phyloP scores from a whole-genome alignment of 345 rosid species.

The sweet orange (Citrus sinensis) region DVS_A1.0 CM039167.1:16644501-16645000 shows the following conservation, averaged over 20 bases:
- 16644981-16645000: slow-evolving; percentile 1
- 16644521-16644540: slow-evolving; percentile 97
- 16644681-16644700: slow-evolving; percentile 70
- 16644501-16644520: slow-evolving; percentile 87
- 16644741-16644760: slow-evolving; percentile 80
- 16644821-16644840: slow-evolving; percentile 91
- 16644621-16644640: slow-evolving; percentile 56
- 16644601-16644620: slow-evolving; percentile 69
- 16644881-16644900: slow-evolving; percentile 91
- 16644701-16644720: slow-evolving; percentile 92
- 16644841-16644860: slow-evolving; percentile 85
- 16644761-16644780: slow-evolving; percentile 84
- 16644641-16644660: slow-evolving; percentile 64
- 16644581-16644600: slow-evolving; percentile 90
- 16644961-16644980: slow-evolving; percentile 10
- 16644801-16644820: slow-evolving; percentile 91
- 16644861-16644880: slow-evolving; percentile 94
- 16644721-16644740: slow-evolving; percentile 81
- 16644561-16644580: slow-evolving; percentile 88
- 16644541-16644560: slow-evolving; percentile 84
- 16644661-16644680: slow-evolving; percentile 81
- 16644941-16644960: slow-evolving; percentile 15
- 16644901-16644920: slow-evolving; percentile 88
- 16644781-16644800: slow-evolving; percentile 91
- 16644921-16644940: slow-evolving; percentile 63